Evolutionary conservation across 257 asterid species (phyloP), one percentile per base, ranked within the genome.

Genomic region (Solanum pimpinellifolium): DNA sequence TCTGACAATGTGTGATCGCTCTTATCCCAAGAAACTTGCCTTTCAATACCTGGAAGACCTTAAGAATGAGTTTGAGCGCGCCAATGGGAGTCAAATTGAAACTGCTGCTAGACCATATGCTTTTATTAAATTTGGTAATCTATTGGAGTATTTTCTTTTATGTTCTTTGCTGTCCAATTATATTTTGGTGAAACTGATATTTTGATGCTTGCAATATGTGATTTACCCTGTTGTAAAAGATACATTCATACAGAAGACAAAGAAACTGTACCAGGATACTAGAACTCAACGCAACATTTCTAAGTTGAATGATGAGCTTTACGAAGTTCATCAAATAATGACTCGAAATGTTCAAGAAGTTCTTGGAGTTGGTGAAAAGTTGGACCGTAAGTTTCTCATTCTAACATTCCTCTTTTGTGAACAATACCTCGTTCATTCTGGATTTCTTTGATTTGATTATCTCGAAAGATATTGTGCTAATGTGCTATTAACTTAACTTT

Each of bases 101-200:
- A 97, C 99, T 86, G 99, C 99, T 89, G 99, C 98, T 83, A 95
- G 99, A 88, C 99, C 99, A 6, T 97, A 97, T 90, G 98, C 98
- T 84, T 97, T 97, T 88, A 97, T 97, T 88, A 97, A 97, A 89
- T 97, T 97, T 91, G 99, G 99, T 94, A 89, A 89, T 90, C 47
- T 44, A 69, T 68, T 42, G 16, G 33, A n/a, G 8, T n/a, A 88
- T 27, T 47, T 81, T 81, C n/a, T 69, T 75, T 75, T 59, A 68
- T 80, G 75, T 83, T 87, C 73, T 83, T 52, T 86, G 77, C n/a
- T 66, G 23, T 72, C 33, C 29, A 25, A 29, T 21, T 31, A 60
- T 65, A 11, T 66, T 16, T 41, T 83, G 27, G 41, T 41, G 37
- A 14, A 9, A 29, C 80, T 66, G 59, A 73, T 83, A 77, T 85